Evolutionary conservation across 352 stramenopile species (phyloP), one percentile per base, ranked within the genome.

Genomic region (Pythium plurisporium): DNA sequence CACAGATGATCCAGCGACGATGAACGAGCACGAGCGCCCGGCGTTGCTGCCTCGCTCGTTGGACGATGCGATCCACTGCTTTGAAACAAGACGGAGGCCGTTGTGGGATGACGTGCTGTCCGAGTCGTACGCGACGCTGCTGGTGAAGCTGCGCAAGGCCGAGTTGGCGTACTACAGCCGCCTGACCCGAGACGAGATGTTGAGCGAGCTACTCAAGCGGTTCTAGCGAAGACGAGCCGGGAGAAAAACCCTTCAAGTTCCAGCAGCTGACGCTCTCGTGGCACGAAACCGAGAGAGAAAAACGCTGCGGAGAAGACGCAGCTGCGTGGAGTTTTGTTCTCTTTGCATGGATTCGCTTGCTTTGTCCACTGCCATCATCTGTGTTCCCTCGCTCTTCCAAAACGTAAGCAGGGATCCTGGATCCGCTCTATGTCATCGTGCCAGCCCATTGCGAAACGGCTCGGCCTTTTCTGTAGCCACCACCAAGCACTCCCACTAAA

Each of bases 51-150:
- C 65, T 4, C 23, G 48, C n/a, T 72, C 65, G 29, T 22, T 72
- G 17, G 0, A 27, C 2, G 55, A 69, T 4, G 60, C 65, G 6
- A 69, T 72, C 14, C 23, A n/a, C 1, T 11, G 9, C 0, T 66
- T 72, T 22, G 7, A 60, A 15, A 3, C 11, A 6, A 34, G 36
- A 2, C 26, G 44, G 2, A 42, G 12, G 0, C 19, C 49, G 2
- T 15, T 69, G 17, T 73, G 65, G 61, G 25, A 60, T 17, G 6
- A 19, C 0, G 52, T 73, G 29, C 33, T 69, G 26, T 62, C 55
- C 1, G 15, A 36, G 22, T 45, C 46, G 36, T 70, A 67, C 30
- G 50, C 26, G 5, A 17, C 33, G 10, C 29, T 70, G 46, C 43
- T 70, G 19, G 34, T 64, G 31, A 43, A 27, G 1, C 48, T 73